Percentiles rank a stretch among this genome's conserved stretches.
Evolutionary conservation across 73 alveolate species (phyloP).

Genomic region (Stentor coeruleus): DNA sequence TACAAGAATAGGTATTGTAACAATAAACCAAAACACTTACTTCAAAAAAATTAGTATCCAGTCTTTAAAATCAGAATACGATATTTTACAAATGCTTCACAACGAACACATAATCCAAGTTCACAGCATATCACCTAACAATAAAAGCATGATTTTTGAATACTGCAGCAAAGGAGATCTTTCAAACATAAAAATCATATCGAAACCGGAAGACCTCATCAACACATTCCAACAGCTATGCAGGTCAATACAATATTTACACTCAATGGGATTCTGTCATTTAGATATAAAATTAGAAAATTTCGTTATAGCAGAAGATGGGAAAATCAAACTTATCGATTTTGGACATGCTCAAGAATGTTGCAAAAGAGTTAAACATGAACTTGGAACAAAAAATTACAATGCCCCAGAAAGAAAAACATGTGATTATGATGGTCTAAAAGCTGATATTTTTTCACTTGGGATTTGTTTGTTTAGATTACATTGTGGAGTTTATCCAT

Average conservation of each 20-base stretch:
- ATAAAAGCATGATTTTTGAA: too few species aligned
- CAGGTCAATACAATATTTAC: background rate
- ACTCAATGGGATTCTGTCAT: background rate
- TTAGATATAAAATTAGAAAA: background rate
- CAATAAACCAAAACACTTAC: too few species aligned
- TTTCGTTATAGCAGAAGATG: background rate
- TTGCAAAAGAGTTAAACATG: background rate
- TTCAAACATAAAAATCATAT: background rate
- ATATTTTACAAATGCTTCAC: too few species aligned
- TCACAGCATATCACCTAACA: too few species aligned
- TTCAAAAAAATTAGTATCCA: too few species aligned
- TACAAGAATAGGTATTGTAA: too few species aligned
- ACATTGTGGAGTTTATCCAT: background rate
- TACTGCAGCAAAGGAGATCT: background rate
- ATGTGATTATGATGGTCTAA: background rate
- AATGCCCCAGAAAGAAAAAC: background rate
- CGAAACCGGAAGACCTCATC: background rate
- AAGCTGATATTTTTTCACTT: background rate
- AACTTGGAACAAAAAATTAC: background rate
- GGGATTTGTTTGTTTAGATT: background rate
- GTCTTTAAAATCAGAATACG: too few species aligned
- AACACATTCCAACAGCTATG: background rate
- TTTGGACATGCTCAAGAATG: background rate
- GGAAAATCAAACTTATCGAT: background rate
- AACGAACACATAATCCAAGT: too few species aligned